phyloP scores from a whole-genome alignment of 768 basidiomycete species.

The Amanita inopinata region DNA sequence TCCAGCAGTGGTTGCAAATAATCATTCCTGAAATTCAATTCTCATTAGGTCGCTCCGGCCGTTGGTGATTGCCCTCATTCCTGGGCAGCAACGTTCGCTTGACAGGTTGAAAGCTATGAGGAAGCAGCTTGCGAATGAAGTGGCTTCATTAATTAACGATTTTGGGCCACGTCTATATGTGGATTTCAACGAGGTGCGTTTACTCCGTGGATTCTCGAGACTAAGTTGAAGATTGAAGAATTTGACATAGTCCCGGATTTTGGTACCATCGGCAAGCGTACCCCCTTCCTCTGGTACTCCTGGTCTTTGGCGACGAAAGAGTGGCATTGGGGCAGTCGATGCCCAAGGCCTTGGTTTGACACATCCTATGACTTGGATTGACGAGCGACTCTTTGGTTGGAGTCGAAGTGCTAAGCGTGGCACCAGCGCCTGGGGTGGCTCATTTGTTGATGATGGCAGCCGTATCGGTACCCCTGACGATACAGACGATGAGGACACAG shows the following conservation, averaged over 20 bases:
- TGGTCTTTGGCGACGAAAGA: slow-evolving; percentile 74
- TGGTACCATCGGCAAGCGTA: slow-evolving; percentile 75
- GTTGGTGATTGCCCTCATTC: slow-evolving; percentile 76
- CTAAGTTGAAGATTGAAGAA: slow-evolving; percentile 2
- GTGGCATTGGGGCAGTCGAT: slow-evolving; percentile 73
- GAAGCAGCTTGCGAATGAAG: slow-evolving; percentile 69
- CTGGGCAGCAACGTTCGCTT: slow-evolving; percentile 78
- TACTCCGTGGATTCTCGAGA: slow-evolving; percentile 7
- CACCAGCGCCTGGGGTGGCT: slow-evolving; percentile 81
- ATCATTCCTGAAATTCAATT: slow-evolving; percentile 10
- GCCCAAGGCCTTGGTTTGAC: slow-evolving; percentile 76
- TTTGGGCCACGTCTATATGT: slow-evolving; percentile 83
- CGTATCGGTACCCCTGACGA: slow-evolving; percentile 62
- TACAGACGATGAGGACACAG: slow-evolving; percentile 80
- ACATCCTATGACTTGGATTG: slow-evolving; percentile 93
- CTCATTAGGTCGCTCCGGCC: slow-evolving; percentile 74
- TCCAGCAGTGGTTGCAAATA: slow-evolving; percentile 5
- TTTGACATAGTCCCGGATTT: slow-evolving; percentile 54
- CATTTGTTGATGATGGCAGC: slow-evolving; percentile 45
- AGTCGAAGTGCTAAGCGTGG: slow-evolving; percentile 65
- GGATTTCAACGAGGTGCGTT: slow-evolving; percentile 71
- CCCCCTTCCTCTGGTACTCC: slow-evolving; percentile 71
- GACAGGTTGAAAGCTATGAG: slow-evolving; percentile 69
- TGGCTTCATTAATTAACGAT: slow-evolving; percentile 75
- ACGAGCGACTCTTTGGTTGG: slow-evolving; percentile 93